phyloP scores from a whole-genome alignment of 2,329 filamentous ascomycete species.

The Sporothrix dimorphospora region DNA sequence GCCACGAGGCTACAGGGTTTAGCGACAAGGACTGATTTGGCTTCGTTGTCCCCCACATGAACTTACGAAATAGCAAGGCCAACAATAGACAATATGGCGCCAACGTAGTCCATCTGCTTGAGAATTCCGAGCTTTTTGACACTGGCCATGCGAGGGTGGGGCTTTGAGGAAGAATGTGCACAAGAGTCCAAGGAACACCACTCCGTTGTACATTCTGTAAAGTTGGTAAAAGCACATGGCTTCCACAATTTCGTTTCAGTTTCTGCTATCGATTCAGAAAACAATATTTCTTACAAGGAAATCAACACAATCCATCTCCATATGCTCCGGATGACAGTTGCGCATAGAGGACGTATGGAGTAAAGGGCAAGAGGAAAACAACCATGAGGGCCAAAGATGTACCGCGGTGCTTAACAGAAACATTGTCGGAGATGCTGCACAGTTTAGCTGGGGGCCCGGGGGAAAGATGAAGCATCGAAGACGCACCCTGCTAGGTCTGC shows the following conservation, averaged over 20 bases:
- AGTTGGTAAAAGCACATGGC: background rate
- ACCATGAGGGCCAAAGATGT: background rate
- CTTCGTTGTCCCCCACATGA: too few species aligned
- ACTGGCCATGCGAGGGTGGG: background rate
- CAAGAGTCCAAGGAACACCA: background rate
- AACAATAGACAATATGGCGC: background rate
- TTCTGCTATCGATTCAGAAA: too few species aligned
- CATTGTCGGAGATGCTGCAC: slow-evolving; percentile 1
- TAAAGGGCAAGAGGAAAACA: background rate
- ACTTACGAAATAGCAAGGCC: background rate
- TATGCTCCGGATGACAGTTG: background rate
- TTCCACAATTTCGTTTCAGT: too few species aligned
- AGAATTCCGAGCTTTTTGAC: background rate
- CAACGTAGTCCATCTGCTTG: slow-evolving; percentile 11
- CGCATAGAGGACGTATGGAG: background rate
- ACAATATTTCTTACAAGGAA: background rate
- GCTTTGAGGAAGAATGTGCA: slow-evolving; percentile 6
- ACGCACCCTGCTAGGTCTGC: background rate
- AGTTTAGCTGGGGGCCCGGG: too few species aligned
- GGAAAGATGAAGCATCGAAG: too few species aligned
- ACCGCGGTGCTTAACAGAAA: background rate
- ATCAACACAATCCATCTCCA: slow-evolving; percentile 2
- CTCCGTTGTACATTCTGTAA: background rate
- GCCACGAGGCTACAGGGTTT: background rate
- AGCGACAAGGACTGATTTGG: too few species aligned